Conservation (phyloP, 352 stramenopile species). For the Sclerospora graminicola region DNA sequence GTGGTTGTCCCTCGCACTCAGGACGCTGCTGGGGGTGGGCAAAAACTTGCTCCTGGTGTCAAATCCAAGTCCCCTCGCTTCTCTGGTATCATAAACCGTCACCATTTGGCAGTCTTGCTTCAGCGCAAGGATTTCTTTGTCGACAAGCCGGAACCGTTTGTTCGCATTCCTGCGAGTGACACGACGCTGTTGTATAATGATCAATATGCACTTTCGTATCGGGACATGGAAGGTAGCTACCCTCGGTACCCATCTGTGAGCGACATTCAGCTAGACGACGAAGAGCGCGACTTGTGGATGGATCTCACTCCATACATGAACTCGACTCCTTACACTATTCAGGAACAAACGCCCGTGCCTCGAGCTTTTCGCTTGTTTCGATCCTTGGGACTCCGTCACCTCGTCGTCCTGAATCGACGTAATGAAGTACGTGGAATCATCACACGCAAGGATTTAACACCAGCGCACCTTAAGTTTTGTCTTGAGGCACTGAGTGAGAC, state of each 20-base stretch:
- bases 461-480: slow-evolving; percentile 70
- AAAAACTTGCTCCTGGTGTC: slow-evolving; percentile 6
- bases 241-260: slow-evolving; percentile 71
- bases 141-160: slow-evolving; percentile 69
- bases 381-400: slow-evolving; percentile 93
- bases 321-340: slow-evolving; percentile 91
- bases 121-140: slow-evolving; percentile 83
- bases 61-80: slow-evolving; percentile 41
- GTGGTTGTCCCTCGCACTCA: slow-evolving; percentile 49
- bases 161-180: slow-evolving; percentile 57
- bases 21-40: slow-evolving; percentile 23
- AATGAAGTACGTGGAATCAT: slow-evolving; percentile 87
- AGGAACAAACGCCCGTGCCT: slow-evolving; percentile 90
- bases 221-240: slow-evolving; percentile 74
- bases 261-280: slow-evolving; percentile 88
- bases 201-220: slow-evolving; percentile 76
- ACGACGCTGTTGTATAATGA: slow-evolving; percentile 81
- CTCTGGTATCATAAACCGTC: slow-evolving; percentile 62
- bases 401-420: slow-evolving; percentile 87
- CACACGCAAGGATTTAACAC: slow-evolving; percentile 81
- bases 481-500: slow-evolving; percentile 65
- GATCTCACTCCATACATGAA: slow-evolving; percentile 97
- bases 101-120: slow-evolving; percentile 67
- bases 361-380: slow-evolving; percentile 95
- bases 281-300: slow-evolving; percentile 83